These are phyloP conservation scores for Cunninghamia lanceolata DNA, from an alignment of 75 land plant species.

Conservation along the genomic window DNA sequence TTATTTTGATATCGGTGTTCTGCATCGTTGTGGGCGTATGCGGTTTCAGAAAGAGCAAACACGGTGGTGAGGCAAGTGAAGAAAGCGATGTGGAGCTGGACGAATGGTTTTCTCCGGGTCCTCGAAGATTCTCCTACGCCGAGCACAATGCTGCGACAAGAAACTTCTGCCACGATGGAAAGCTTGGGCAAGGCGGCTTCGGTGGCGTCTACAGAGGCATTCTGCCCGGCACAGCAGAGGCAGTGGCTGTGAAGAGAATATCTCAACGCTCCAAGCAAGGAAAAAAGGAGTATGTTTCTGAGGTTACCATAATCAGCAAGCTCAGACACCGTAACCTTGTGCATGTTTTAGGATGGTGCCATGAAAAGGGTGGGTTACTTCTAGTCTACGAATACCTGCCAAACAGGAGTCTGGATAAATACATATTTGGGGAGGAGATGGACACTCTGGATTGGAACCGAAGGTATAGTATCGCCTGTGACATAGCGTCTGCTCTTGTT, in stretches of 20 bases:
- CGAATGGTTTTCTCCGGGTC: neutral
- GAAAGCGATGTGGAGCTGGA: neutral
- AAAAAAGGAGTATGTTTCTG: constrained; percentile 28
- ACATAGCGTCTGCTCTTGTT: too few relatives aligned
- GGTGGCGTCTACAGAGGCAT: constrained; percentile 23
- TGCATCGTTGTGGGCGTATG: neutral
- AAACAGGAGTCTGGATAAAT: neutral
- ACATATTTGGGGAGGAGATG: neutral
- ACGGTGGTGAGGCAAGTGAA: constrained; percentile 12
- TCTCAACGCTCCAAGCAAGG: constrained; percentile 34
- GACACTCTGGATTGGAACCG: too few relatives aligned
- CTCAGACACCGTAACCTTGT: constrained; percentile 43
- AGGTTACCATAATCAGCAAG: constrained; percentile 30
- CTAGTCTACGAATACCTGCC: constrained; percentile 21
- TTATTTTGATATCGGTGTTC: neutral
- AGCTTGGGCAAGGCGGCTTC: neutral
- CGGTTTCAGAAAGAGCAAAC: neutral
- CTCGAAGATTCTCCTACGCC: neutral
- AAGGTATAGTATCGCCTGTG: too few relatives aligned
- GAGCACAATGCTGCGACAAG: neutral
- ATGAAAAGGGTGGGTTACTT: constrained; percentile 13
- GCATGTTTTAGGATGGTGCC: constrained; percentile 28
- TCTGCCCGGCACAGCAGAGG: constrained; percentile 16
- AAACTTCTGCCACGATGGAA: neutral
- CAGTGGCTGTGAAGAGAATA: constrained; percentile 23